These are phyloP conservation scores for Lactarius akahatsu DNA, from an alignment of 768 basidiomycete genomes.

Conservation along the genomic window DNA sequence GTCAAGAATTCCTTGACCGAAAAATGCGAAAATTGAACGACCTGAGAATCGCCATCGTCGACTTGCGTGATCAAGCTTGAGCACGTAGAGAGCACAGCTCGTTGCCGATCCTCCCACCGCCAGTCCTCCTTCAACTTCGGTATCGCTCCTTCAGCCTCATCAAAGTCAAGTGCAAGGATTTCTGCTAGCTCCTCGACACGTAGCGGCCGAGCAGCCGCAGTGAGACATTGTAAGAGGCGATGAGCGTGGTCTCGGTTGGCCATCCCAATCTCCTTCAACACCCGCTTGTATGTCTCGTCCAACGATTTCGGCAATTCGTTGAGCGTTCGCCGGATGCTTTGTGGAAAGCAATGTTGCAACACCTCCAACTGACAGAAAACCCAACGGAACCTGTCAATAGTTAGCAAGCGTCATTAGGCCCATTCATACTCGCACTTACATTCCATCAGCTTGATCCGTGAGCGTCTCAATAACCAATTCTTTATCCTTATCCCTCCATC, in stretches of 20 bases:
- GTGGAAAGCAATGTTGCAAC: neutral
- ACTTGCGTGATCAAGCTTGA: neutral
- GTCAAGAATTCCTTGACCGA: neutral
- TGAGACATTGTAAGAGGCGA: neutral
- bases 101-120: neutral
- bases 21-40: neutral
- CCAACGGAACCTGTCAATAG: neutral
- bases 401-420: neutral
- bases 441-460: neutral
- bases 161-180: neutral
- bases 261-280: neutral
- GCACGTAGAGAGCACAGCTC: neutral
- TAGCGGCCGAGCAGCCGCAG: neutral
- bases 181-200: neutral
- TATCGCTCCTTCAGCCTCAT: neutral
- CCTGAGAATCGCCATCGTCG: neutral
- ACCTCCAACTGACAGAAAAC: neutral
- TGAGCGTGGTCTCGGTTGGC: neutral
- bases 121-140: neutral
- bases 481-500: neutral
- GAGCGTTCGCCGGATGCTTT: neutral
- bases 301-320: neutral
- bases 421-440: too few relatives aligned
- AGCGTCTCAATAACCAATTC: neutral
- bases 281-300: neutral